Base-by-base conservation (phyloP, 1,284 basidiomycete genomes). In the Cutaneotrichosporon sp. region DNA sequence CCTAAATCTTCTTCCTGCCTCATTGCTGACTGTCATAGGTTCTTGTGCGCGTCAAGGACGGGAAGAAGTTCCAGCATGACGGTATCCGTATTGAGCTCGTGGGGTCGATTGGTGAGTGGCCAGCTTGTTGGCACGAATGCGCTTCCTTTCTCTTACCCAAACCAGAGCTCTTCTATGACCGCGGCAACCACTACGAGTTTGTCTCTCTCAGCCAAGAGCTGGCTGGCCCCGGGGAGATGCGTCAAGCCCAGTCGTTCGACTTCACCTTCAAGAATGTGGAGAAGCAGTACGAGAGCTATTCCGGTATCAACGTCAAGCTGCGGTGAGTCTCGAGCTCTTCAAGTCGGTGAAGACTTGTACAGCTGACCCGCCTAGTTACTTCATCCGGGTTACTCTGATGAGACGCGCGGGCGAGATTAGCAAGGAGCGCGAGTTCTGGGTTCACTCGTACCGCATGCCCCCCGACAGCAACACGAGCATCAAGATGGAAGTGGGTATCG, bases 401-500 rank as follows among this genome's bases (percentile, higher is more conserved):
- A 84, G 95, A 57, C 83, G 95, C 67, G 89, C 97, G 84, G 93
- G 93, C 27, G 95, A 97, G 72, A 91, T 95, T 8, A 82, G 85
- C 56, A 95, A 97, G 79, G 95, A 99, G 80, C 87, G 85, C 73
- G 95, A 98, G 68, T 78, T 98, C 33, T 99, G 95, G 95, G 97
- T 99, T 2, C 95, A 99, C 78, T 95, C 92, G 11, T 99, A 91
- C 82, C 89, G 95, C 43, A 97, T 97, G 91, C 95, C 95, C 3
- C 94, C 95, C 59, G 97, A 99, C 77, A 90, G 87, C 70, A 98
- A 97, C 81, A 95, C 95, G 76, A 90, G 92, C 34, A 97, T 98
- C 82, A 98, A 97, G 84, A 99, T 99, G 97, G 95, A 99, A 80
- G 97, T 99, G 38, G 95, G 95, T 18, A 98, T 99, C 66, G 95